Conservation (phyloP, 345 rosid genomes). For the Reutealis trisperma region DNA sequence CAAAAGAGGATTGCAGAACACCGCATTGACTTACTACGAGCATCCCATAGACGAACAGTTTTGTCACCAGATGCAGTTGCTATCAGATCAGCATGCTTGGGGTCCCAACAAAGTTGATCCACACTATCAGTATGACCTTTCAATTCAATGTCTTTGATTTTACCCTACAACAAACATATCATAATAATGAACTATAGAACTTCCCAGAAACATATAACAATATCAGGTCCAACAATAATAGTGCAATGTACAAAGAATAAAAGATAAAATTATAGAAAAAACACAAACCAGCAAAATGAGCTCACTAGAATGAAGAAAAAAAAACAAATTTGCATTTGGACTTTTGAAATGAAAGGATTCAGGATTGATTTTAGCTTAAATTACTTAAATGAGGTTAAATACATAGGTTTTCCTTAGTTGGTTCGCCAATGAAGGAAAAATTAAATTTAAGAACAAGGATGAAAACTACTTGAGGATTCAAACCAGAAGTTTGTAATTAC, state of each 20-base stretch:
- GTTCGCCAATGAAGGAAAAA: neutral
- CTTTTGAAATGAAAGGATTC: neutral
- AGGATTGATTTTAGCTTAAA: neutral
- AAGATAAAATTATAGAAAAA: neutral
- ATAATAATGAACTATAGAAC: neutral
- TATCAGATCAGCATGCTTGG: conserved; percentile 87
- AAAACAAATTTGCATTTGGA: neutral
- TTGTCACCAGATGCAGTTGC: conserved; percentile 99
- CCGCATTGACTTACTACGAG: conserved; percentile 75
- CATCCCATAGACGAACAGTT: conserved; percentile 98
- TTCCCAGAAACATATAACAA: neutral
- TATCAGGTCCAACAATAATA: neutral
- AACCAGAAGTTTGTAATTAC: neutral
- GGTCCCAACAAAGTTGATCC: conserved; percentile 99
- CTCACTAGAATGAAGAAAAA: neutral
- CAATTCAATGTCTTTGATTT: conserved; percentile 81
- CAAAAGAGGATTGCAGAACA: conserved; percentile 1
- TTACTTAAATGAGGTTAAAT: neutral
- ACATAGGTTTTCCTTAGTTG: neutral
- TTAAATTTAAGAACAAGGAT: neutral
- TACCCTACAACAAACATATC: conserved; percentile 54
- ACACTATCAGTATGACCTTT: conserved; percentile 98
- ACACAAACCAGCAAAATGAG: neutral
- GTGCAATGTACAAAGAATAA: neutral
- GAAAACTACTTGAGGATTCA: neutral